phyloP scores from a whole-genome alignment of 23 red algal genomes.

The Agarophyton chilense region DNA sequence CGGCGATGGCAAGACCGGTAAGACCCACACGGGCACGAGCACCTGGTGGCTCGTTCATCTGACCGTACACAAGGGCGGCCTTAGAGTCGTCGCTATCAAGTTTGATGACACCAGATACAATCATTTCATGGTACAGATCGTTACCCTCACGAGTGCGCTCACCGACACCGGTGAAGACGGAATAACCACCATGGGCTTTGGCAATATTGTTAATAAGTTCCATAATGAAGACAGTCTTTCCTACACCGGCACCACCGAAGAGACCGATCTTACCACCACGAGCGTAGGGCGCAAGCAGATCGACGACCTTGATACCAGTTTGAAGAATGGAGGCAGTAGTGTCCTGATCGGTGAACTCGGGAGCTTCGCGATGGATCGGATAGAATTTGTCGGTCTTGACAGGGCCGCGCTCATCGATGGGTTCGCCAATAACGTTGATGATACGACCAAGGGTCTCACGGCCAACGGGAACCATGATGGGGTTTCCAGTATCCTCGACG shows the following conservation, averaged over 20 bases:
- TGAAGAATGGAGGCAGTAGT: slow-evolving; percentile 92
- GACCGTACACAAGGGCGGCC: slow-evolving; percentile 99
- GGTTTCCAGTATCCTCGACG: slow-evolving; percentile 87
- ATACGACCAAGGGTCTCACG: slow-evolving; percentile 97
- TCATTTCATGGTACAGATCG: slow-evolving; percentile 99
- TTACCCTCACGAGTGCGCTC: slow-evolving; percentile 99
- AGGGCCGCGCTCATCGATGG: slow-evolving; percentile 98
- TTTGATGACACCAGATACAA: slow-evolving; percentile 97
- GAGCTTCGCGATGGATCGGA: slow-evolving; percentile 99
- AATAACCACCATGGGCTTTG: slow-evolving; percentile 99
- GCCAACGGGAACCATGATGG: slow-evolving; percentile 97
- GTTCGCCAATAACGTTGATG: slow-evolving; percentile 99
- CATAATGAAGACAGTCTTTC: slow-evolving; percentile 99
- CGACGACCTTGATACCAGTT: slow-evolving; percentile 99
- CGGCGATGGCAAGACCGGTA: slow-evolving; percentile 98
- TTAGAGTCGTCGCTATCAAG: slow-evolving; percentile 90
- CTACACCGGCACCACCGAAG: slow-evolving; percentile 99
- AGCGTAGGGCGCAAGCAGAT: slow-evolving; percentile 97
- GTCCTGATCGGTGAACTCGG: slow-evolving; percentile 93
- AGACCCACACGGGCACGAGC: slow-evolving; percentile 98
- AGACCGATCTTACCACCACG: slow-evolving; percentile 99
- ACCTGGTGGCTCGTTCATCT: slow-evolving; percentile 99
- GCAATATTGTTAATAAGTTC: slow-evolving; percentile 99
- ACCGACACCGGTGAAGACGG: slow-evolving; percentile 98
- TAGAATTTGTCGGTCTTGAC: slow-evolving; percentile 94